phyloP scores from a whole-genome alignment of 768 basidiomycete genomes.

The Mrakia hoshinonis region DNA sequence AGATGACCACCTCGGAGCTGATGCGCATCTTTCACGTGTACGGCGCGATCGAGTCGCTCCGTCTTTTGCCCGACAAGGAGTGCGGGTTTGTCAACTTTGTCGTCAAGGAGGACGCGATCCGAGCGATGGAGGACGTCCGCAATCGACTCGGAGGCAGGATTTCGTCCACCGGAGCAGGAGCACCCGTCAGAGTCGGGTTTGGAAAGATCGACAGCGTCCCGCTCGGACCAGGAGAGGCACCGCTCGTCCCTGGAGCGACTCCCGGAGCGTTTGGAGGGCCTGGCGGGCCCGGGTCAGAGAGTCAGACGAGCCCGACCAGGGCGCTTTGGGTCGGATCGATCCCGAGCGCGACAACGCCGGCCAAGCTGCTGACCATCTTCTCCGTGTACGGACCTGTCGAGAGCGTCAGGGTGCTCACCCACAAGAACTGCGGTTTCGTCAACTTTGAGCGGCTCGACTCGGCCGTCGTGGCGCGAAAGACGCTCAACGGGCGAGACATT shows the following conservation, averaged over 20 bases:
- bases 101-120: slow-evolving; percentile 87
- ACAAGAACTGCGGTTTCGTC: slow-evolving; percentile 93
- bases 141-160: slow-evolving; percentile 84
- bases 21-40: slow-evolving; percentile 93
- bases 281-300: slow-evolving; percentile 69
- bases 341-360: slow-evolving; percentile 87
- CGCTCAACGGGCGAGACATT: slow-evolving; percentile 89
- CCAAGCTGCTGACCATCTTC: slow-evolving; percentile 88
- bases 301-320: slow-evolving; percentile 84
- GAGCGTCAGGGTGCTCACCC: slow-evolving; percentile 86
- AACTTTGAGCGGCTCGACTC: slow-evolving; percentile 97
- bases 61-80: slow-evolving; percentile 95
- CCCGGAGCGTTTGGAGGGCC: slow-evolving; percentile 35
- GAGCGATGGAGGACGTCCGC: slow-evolving; percentile 94
- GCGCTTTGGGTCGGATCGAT: slow-evolving; percentile 98
- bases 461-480: slow-evolving; percentile 88
- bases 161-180: slow-evolving; percentile 60
- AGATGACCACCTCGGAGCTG: slow-evolving; percentile 86
- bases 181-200: slow-evolving; percentile 94
- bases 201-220: slow-evolving; percentile 97
- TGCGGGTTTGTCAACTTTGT: slow-evolving; percentile 99
- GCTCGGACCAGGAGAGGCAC: slow-evolving; percentile 41
- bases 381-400: slow-evolving; percentile 97
- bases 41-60: slow-evolving; percentile 89
- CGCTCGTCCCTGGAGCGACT: slow-evolving; percentile 19